phyloP scores from a whole-genome alignment of 2,329 filamentous ascomycete species.

The Aspergillus aculeatus region DNA sequence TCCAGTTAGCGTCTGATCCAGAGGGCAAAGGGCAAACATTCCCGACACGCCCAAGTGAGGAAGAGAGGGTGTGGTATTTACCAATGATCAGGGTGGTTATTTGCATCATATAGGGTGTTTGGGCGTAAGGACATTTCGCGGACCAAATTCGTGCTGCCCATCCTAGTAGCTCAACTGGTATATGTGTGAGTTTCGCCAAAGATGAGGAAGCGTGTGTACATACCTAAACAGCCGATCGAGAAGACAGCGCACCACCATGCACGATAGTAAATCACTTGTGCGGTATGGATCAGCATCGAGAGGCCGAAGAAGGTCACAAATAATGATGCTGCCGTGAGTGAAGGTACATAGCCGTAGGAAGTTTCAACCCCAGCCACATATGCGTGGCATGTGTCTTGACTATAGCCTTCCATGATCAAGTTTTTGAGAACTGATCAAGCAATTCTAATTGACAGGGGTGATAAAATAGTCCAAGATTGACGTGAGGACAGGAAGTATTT shows the following conservation, averaged over 20 bases:
- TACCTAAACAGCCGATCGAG: neutral
- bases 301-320: neutral
- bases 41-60: neutral
- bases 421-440: no score
- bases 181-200: neutral
- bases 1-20: no score
- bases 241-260: neutral
- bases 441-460: no score
- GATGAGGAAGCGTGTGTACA: neutral
- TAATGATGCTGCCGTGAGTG: neutral
- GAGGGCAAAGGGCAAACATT: no score
- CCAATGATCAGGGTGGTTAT: neutral
- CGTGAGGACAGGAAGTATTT: no score
- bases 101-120: neutral
- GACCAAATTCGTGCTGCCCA: neutral
- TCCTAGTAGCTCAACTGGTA: neutral
- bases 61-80: neutral
- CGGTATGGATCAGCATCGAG: neutral
- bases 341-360: neutral
- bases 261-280: neutral
- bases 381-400: neutral
- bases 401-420: neutral
- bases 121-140: neutral
- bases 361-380: neutral
- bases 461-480: no score